Conservation (phyloP, 2,329 filamentous ascomycete genomes). For the Neonectria punicea region DNA sequence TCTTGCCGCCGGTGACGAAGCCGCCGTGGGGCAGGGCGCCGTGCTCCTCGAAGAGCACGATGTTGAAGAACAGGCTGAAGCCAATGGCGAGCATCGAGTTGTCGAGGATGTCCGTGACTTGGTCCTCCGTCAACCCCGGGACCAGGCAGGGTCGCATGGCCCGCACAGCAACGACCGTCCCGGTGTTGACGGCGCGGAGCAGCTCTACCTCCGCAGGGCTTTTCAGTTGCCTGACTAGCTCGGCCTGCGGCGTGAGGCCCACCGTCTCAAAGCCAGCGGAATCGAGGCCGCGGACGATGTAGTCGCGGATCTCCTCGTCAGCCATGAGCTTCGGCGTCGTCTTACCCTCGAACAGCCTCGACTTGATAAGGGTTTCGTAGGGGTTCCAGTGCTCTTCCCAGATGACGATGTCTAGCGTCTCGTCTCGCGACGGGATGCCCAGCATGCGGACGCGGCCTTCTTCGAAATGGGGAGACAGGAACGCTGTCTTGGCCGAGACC, state of each 20-base stretch:
- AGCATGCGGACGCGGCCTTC: constrained; percentile 68
- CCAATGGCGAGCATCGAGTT: constrained; percentile 63
- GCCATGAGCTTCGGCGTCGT: constrained; percentile 62
- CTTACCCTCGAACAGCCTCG: constrained; percentile 50
- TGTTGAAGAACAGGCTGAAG: constrained; percentile 69
- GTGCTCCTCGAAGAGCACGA: constrained; percentile 69
- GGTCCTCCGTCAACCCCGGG: constrained; percentile 65
- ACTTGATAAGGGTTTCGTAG: constrained; percentile 63
- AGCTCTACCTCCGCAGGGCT: constrained; percentile 65
- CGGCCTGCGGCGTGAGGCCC: constrained; percentile 64
- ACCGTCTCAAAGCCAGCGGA: constrained; percentile 65
- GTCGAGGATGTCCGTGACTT: constrained; percentile 67
- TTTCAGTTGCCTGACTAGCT: constrained; percentile 69
- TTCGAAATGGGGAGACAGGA: constrained; percentile 69
- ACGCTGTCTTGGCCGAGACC: constrained; percentile 64
- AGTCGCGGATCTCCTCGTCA: constrained; percentile 73
- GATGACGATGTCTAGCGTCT: constrained; percentile 62
- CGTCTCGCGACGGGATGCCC: constrained; percentile 63
- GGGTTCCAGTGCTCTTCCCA: constrained; percentile 76
- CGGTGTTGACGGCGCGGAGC: constrained; percentile 70
- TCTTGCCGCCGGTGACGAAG: constrained; percentile 61
- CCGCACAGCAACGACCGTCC: constrained; percentile 69
- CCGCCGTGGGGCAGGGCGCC: constrained; percentile 65
- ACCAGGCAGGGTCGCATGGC: constrained; percentile 67
- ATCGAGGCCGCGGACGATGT: constrained; percentile 67